phyloP scores from a whole-genome alignment of 441 rosid species.

The Theobroma grandiflorum region DNA sequence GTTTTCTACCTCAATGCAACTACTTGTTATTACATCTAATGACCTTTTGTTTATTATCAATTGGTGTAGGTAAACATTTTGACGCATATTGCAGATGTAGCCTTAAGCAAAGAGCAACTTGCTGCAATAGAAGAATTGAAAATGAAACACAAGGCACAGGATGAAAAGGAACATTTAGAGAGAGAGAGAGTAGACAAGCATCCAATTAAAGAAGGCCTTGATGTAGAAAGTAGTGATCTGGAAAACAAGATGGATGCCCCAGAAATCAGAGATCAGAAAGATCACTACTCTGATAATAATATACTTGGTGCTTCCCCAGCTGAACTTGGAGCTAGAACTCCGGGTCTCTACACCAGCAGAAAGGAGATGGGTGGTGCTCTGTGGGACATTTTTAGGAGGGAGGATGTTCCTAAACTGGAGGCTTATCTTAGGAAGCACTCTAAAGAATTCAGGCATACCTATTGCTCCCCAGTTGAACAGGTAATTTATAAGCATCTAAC shows the following conservation, averaged over 20 bases:
- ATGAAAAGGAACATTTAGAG: constrained; percentile 55
- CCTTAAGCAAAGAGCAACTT: constrained; percentile 51
- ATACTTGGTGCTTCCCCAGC: constrained; percentile 11
- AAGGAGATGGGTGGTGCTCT: constrained; percentile 60
- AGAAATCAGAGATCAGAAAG: constrained; percentile 23
- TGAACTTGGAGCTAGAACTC: constrained; percentile 19
- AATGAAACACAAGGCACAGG: constrained; percentile 66
- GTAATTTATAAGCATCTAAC: constrained; percentile 35
- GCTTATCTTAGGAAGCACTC: constrained; percentile 73
- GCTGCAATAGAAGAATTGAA: constrained; percentile 60
- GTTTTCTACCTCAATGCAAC: neutral
- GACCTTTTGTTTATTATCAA: neutral
- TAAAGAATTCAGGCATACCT: constrained; percentile 81
- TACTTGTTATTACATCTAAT: constrained; percentile 4
- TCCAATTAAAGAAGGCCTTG: constrained; percentile 23
- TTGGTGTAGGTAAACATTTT: constrained; percentile 80
- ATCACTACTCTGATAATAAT: constrained; percentile 20
- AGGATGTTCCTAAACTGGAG: constrained; percentile 80
- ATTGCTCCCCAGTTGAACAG: constrained; percentile 68
- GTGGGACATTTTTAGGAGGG: constrained; percentile 96
- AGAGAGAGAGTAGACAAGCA: constrained; percentile 16
- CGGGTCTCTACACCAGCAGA: neutral
- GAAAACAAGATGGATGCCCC: constrained; percentile 29
- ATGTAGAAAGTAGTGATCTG: constrained; percentile 13
- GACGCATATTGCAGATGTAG: constrained; percentile 73